Base-by-base conservation (phyloP, 208 protist species). In the Leptomonas pyrrhocoris region DNA sequence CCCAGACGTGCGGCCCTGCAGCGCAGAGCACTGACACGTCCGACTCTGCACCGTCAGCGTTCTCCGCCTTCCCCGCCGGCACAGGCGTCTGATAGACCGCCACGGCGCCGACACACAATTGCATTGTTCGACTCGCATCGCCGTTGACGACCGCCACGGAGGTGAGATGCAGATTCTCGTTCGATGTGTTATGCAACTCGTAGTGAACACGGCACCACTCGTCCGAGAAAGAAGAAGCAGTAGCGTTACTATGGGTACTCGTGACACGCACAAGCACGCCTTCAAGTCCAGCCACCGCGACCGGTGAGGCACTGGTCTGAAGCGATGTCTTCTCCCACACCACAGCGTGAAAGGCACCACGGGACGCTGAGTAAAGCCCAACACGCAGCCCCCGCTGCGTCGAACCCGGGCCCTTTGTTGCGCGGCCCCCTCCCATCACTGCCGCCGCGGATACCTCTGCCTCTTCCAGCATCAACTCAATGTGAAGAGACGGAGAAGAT, bases 61-160 rank as follows among this genome's bases (percentile, higher is more conserved):
- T 23, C 15, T 13, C 13, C 25, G 7, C 19, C 15, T 21, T 15
- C 15, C 12, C 0, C 15, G 31, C 12, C 30, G 18, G 0, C 27
- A 28, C 4, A 2, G 40, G 13, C 0, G n/a, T n/a, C 16, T 68
- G 75, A 46, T 30, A 60, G 21, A 68, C 19, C 13, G 64, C 76
- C 16, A 91, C 27, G 15, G 71, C 85, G 25, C 85, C 85, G 8
- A 91, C 30, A 38, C 67, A 74, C 60, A 83, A 80, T 13, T 11
- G 25, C 23, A 88, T 31, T 25, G 77, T 63, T 15, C 67, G 38
- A 31, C 58, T 25, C 18, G 56, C 19, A n/a, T 77, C 58, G 15
- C 64, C 58, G 43, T 77, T 77, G 18, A 64, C 72, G 2, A 77
- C 31, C 0, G 72, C 38, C 16, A 77, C 19, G 8, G 72, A 77